Evolutionary conservation across 2,329 filamentous ascomycete species (phyloP).

Genomic region (Claviceps maximensis): DNA sequence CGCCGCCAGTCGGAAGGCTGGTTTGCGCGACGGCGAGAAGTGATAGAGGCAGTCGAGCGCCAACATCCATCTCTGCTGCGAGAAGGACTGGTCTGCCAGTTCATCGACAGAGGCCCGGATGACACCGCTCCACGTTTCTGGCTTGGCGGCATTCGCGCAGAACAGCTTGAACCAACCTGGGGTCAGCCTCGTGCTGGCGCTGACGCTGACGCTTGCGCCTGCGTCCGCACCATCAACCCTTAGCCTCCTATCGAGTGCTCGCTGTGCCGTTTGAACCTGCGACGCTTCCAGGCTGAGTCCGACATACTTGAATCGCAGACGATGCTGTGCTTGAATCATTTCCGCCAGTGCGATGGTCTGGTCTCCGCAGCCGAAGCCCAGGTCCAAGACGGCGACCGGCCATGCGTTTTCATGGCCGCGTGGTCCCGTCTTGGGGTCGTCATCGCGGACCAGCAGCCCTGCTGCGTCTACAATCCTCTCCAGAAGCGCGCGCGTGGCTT

Average conservation of each 20-base stretch:
- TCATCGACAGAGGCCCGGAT: conserved; percentile 15
- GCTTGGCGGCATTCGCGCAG: conserved; percentile 35
- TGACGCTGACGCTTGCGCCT: neutral
- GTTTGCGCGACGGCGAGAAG: conserved; percentile 37
- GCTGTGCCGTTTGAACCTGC: conserved; percentile 29
- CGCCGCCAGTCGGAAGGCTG: conserved; percentile 29
- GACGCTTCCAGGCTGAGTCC: conserved; percentile 36
- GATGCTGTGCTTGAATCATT: conserved; percentile 11
- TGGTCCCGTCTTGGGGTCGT: neutral
- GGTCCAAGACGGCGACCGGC: conserved; percentile 31
- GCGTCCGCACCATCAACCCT: conserved; percentile 4
- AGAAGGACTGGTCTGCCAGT: conserved; percentile 12
- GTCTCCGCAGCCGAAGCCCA: conserved; percentile 47
- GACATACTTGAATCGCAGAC: conserved; percentile 29
- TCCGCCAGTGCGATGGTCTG: conserved; percentile 34
- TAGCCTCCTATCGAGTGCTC: conserved; percentile 13
- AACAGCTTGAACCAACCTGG: conserved; percentile 24
- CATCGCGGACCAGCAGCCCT: conserved; percentile 19
- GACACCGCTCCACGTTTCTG: conserved; percentile 24
- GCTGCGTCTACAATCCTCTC: conserved; percentile 31
- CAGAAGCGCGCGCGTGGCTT: conserved; percentile 36
- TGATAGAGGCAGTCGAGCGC: conserved; percentile 45
- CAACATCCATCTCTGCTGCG: conserved; percentile 35
- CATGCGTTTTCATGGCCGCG: conserved; percentile 17
- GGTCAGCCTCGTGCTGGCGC: neutral